phyloP scores from a whole-genome alignment of 164 flowering plant species.

The Macadamia tetraphylla region DNA sequence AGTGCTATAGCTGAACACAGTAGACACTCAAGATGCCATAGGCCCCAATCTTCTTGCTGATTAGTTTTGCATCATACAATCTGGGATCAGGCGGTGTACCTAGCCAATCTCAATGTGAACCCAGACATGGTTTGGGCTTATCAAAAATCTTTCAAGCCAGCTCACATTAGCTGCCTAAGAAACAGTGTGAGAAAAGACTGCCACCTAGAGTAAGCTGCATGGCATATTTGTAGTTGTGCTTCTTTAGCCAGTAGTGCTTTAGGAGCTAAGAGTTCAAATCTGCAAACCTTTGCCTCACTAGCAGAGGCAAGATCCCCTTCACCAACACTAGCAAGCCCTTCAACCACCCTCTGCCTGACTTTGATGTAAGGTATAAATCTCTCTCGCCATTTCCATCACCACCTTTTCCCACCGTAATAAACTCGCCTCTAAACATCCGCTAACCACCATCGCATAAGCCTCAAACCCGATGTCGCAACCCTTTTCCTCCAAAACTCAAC shows the following conservation, averaged over 20 bases:
- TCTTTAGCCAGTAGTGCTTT: too few relatives aligned
- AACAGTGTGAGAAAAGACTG: too few relatives aligned
- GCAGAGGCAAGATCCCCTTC: constrained; percentile 52
- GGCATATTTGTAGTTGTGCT: too few relatives aligned
- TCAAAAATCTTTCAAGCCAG: too few relatives aligned
- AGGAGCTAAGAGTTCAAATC: constrained; percentile 41
- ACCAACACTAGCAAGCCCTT: constrained; percentile 48
- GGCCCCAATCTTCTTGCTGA: constrained; percentile 20
- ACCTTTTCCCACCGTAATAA: constrained; percentile 62
- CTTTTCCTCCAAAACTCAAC: constrained; percentile 53
- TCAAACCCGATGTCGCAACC: constrained; percentile 50
- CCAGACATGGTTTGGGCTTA: too few relatives aligned
- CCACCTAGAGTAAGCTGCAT: too few relatives aligned
- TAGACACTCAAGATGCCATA: constrained; percentile 9
- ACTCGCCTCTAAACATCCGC: constrained; percentile 65
- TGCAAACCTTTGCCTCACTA: constrained; percentile 53
- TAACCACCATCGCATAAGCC: constrained; percentile 47
- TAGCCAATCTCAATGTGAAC: too few relatives aligned
- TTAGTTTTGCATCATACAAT: constrained; percentile 16
- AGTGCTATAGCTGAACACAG: constrained; percentile 11
- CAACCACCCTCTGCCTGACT: constrained; percentile 61
- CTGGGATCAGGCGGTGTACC: too few relatives aligned
- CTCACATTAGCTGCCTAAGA: too few relatives aligned
- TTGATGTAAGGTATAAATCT: constrained; percentile 62
- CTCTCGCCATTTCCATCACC: constrained; percentile 57